phyloP scores from a whole-genome alignment of 1,139 yeast species.

The Insectozyma bohioensis region DNA sequence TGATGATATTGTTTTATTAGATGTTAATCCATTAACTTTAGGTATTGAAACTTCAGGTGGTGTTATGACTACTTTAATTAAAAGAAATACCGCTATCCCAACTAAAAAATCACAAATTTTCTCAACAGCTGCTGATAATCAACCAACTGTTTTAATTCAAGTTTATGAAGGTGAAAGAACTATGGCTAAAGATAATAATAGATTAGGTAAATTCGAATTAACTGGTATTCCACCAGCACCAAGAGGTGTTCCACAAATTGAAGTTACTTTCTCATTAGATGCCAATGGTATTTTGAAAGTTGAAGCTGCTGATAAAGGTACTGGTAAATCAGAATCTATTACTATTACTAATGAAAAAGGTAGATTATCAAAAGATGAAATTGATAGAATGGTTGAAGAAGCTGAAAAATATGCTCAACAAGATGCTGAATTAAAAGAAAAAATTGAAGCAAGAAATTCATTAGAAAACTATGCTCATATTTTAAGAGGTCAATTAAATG shows the following conservation, averaged over 20 bases:
- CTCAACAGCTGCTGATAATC: constrained; percentile 50
- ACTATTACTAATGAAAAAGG: constrained; percentile 97
- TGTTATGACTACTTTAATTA: constrained; percentile 48
- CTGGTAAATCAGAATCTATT: constrained; percentile 81
- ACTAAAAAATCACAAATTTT: constrained; percentile 49
- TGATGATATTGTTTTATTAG: constrained; percentile 48
- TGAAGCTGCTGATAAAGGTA: constrained; percentile 47
- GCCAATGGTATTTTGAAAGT: constrained; percentile 51
- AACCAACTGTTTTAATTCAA: constrained; percentile 48
- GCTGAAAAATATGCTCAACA: constrained; percentile 90
- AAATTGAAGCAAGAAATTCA: constrained; percentile 65
- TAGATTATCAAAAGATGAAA: constrained; percentile 88
- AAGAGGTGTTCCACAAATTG: constrained; percentile 52
- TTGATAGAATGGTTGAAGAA: constrained; percentile 92
- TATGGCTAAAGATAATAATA: constrained; percentile 45
- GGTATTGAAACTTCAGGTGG: constrained; percentile 53
- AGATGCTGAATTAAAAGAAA: constrained; percentile 77
- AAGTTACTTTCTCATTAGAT: constrained; percentile 47
- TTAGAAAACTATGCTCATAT: constrained; percentile 49
- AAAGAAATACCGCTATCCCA: constrained; percentile 50
- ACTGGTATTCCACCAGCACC: constrained; percentile 51
- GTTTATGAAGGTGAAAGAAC: constrained; percentile 52
- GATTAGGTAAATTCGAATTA: constrained; percentile 47
- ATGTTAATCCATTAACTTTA: constrained; percentile 49
- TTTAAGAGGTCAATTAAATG: constrained; percentile 58